A percentile compares a stretch with the other conserved stretches of the same genome.
Evolutionary conservation across 805 yeast genomes (phyloP).

Genomic region (Yamadazyma scolyti): DNA sequence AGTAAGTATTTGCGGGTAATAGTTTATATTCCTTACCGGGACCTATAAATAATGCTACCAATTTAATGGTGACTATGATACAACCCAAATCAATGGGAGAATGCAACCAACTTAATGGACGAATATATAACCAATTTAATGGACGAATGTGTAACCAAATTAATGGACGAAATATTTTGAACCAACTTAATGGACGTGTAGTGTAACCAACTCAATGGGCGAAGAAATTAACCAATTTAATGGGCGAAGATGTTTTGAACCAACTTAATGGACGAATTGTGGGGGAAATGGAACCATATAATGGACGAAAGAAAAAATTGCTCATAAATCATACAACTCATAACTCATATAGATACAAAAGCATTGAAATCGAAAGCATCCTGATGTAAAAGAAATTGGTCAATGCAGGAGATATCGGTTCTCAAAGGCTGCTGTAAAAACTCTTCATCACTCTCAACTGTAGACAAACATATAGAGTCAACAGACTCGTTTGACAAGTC

Average conservation of each 20-base stretch:
- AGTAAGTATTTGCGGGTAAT: too few species aligned
- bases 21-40: too few species aligned
- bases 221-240: too few species aligned
- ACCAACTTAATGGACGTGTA: constrained; percentile 7
- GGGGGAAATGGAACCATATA: too few species aligned
- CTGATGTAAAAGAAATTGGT: constrained; percentile 19
- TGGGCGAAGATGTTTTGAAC: too few species aligned
- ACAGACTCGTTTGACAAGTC: constrained; percentile 10
- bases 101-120: constrained; percentile 8
- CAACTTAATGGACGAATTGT: constrained; percentile 7
- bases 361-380: constrained; percentile 28
- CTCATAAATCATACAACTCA: too few species aligned
- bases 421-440: constrained; percentile 7
- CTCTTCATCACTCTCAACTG: constrained; percentile 6
- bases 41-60: too few species aligned
- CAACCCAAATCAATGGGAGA: too few species aligned
- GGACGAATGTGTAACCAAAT: constrained; percentile 4
- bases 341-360: constrained; percentile 8
- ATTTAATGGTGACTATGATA: too few species aligned
- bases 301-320: too few species aligned
- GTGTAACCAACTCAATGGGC: constrained; percentile 5
- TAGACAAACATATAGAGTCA: constrained; percentile 1
- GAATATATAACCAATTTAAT: constrained; percentile 4
- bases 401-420: constrained; percentile 13
- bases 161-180: constrained; percentile 4